Evolutionary conservation across 257 asterid genomes (phyloP), one percentile per base, ranked within the genome.

Genomic region (Capsicum baccatum): DNA sequence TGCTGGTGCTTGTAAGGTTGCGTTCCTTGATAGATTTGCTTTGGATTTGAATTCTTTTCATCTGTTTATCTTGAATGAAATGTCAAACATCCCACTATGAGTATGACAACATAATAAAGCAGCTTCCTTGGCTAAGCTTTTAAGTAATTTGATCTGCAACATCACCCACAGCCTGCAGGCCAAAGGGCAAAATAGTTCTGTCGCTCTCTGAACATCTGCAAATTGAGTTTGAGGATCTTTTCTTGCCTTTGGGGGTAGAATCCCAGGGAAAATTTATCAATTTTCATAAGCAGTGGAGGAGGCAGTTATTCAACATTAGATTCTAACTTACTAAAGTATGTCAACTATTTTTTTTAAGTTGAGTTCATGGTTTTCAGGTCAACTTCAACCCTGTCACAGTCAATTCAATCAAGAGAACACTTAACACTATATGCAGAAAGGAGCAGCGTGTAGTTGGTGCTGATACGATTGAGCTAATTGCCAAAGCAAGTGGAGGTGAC

Each of bases 1-100:
- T 83, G 97, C 97, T 85, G 98, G 98, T 86, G 99, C 95, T 88
- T 86, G 85, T 91, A 96, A 95, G 99, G 99, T 96, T 88, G 89
- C 87, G 37, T 85, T 87, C 86, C 88, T 89, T 87, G n/a, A 83
- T 58, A 21, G n/a, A 10, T 35, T 79, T 57, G 12, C 64, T 83
- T 13, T 79, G 48, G 59, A 55, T 64, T 60, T 55, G 26, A 39
- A 59, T 55, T 54, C 52, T 80, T 67, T 26, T 37, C 16, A 83
- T 50, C 17, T 37, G 52, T 79, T 69, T 39, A 58, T 66, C 56
- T 48, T 84, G 58, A 85, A 71, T 19, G 66, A 57, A 26, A 37
- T 55, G 9, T 48, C 21, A 66, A 59, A 55, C 44, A 13, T 12
- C 10, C 47, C 76, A 44, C 59, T 12, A 76, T 52, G 13, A 76